phyloP scores from a whole-genome alignment of 2,329 filamentous ascomycete genomes.

The Talaromyces piceae region DNA sequence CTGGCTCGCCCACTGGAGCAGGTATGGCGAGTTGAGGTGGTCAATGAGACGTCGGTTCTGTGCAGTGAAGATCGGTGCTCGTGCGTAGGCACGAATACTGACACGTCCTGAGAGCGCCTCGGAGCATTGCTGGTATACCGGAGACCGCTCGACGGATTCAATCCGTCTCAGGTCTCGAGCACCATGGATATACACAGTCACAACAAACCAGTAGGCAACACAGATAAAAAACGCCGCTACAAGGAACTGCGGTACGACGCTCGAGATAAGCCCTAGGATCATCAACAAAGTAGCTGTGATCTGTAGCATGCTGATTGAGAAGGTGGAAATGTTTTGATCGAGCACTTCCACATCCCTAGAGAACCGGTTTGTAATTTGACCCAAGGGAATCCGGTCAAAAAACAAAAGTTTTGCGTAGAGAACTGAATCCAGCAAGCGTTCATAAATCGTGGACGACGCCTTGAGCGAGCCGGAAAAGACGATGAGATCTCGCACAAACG shows the following conservation, averaged over 20 bases:
- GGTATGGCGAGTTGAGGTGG: conserved; percentile 1
- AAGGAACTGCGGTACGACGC: background rate
- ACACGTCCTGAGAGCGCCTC: background rate
- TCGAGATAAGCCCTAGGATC: background rate
- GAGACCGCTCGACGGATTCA: conserved; percentile 1
- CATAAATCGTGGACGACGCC: conserved; percentile 1
- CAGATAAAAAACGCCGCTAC: background rate
- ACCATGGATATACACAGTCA: background rate
- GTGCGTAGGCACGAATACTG: conserved; percentile 1
- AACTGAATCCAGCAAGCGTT: background rate
- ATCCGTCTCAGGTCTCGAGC: conserved; percentile 3
- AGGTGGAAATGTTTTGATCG: background rate
- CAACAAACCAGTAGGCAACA: background rate
- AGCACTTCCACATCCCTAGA: conserved; percentile 2
- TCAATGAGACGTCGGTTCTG: background rate
- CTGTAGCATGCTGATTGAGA: conserved; percentile 2
- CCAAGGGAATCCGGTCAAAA: background rate
- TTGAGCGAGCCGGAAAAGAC: background rate
- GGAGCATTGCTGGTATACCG: conserved; percentile 2
- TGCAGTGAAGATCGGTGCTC: background rate
- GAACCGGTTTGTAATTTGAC: conserved; percentile 2
- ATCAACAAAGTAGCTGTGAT: background rate
- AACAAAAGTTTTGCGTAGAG: background rate
- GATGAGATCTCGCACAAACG: background rate
- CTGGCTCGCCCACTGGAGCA: conserved; percentile 2